Evolutionary conservation across 2,329 filamentous ascomycete genomes (phyloP), one percentile per base, ranked within the genome.

Genomic region (Colletotrichum falcatum): DNA sequence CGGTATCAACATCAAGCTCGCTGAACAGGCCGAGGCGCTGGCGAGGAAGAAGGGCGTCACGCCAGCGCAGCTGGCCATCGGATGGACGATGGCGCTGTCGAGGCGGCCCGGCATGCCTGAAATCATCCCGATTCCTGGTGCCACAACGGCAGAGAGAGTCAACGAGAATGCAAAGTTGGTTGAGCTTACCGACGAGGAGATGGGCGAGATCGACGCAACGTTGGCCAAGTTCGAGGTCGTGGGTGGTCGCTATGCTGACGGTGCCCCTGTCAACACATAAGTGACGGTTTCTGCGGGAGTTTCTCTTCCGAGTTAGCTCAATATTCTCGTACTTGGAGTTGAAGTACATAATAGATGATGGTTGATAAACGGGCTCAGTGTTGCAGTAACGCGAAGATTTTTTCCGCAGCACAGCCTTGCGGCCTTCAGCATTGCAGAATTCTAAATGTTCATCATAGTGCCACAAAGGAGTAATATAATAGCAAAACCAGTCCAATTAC

Each of bases 71-170:
- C 82, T 94, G 35, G 91, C 91, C 18, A 82, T 94, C 64, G 86
- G 84, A 61, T 94, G 91, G 91, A 79, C 89, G 3, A 74, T 84
- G 54, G 79, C 83, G 1, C 80, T 89, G 49, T 86, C 83, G 51
- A 81, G 79, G 61, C 82, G 81, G 44, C 83, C 86, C 7, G 88
- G 86, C 48, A 84, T 87, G 84, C 87, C 87, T 28, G 78, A 75
- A 20, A 87, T 92, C 71, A 87, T 93, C 61, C 90, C 90, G 7
- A 92, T 93, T 71, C 91, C 91, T 0, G 91, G 91, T 3, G 87
- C 90, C 11, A 88, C 87, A 0, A 88, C 84, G 5, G 81, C 80
- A 12, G 83, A 81, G 46, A 83, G 90, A 28, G 84, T 92, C 14
- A 75, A 81, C n/a, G 90, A 92, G 82, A 93, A 93, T 74, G 79